phyloP scores from a whole-genome alignment of 345 rosid species.

The Excoecaria cochinchinensis region DNA sequence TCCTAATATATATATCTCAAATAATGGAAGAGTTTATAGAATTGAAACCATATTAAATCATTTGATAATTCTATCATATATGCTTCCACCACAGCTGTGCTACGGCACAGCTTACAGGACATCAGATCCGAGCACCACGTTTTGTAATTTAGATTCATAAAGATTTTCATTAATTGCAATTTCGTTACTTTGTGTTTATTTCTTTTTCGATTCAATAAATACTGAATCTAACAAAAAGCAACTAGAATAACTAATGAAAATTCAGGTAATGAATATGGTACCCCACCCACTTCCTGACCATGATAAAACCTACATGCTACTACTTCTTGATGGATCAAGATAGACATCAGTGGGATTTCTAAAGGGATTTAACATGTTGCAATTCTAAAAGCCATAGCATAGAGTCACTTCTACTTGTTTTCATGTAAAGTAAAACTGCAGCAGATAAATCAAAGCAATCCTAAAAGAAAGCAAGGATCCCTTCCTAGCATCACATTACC shows the following conservation, averaged over 20 bases:
- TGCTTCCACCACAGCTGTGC: too few relatives aligned
- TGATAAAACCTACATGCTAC: not conserved
- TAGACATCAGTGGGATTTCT: too few relatives aligned
- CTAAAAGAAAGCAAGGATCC: not conserved
- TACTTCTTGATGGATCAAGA: too few relatives aligned
- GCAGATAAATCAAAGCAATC: not conserved
- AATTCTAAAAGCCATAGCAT: too few relatives aligned
- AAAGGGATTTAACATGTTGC: too few relatives aligned
- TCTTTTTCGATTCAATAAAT: too few relatives aligned
- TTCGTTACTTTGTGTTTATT: too few relatives aligned
- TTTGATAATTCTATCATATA: not conserved
- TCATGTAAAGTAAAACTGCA: not conserved
- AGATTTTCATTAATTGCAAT: not conserved
- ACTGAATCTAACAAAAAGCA: too few relatives aligned
- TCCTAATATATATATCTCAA: not conserved
- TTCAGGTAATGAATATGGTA: not conserved
- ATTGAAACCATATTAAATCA: not conserved
- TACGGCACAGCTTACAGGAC: not conserved
- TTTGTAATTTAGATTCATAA: not conserved
- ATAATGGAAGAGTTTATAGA: not conserved
- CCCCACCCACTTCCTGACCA: not conserved
- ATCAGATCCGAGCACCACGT: slow-evolving; percentile 1
- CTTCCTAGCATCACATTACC: not conserved
- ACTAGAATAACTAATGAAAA: too few relatives aligned
- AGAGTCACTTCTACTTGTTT: not conserved